phyloP scores from a whole-genome alignment of 768 basidiomycete species.

The Lentinula lateritia region DNA sequence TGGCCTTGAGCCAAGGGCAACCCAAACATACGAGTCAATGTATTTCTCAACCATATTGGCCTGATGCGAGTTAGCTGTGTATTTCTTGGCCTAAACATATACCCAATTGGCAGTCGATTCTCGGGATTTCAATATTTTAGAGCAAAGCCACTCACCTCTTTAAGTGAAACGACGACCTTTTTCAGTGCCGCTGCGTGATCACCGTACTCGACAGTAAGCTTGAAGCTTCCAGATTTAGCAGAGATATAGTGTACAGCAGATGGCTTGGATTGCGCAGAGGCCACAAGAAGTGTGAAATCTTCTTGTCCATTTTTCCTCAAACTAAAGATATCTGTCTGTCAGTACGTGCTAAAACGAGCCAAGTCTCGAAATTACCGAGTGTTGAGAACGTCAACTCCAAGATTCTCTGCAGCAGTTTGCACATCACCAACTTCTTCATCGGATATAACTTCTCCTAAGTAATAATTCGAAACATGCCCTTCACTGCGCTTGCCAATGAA shows the following conservation, averaged over 20 bases:
- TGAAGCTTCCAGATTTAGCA: conserved; percentile 35
- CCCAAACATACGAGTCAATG: conserved; percentile 57
- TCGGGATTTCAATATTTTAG: too few relatives aligned
- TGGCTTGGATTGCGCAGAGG: conserved; percentile 50
- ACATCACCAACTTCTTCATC: conserved; percentile 76
- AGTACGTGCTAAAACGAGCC: neutral
- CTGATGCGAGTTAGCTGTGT: conserved; percentile 70
- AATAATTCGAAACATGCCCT: conserved; percentile 84
- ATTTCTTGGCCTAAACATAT: conserved; percentile 56
- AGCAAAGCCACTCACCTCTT: conserved; percentile 37
- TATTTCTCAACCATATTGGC: conserved; percentile 71
- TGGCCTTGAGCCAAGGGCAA: neutral
- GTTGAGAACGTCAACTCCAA: conserved; percentile 73
- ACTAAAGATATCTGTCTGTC: conserved; percentile 27
- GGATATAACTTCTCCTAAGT: conserved; percentile 66
- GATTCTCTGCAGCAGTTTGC: conserved; percentile 69
- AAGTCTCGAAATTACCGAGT: conserved; percentile 50
- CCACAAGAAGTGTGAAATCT: conserved; percentile 69
- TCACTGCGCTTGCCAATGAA: conserved; percentile 75
- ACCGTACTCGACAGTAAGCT: conserved; percentile 66
- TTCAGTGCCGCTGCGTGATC: conserved; percentile 60
- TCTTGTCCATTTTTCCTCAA: conserved; percentile 61
- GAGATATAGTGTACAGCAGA: conserved; percentile 39
- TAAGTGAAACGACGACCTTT: conserved; percentile 50
- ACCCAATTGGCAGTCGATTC: neutral